Evolutionary conservation across 1,284 basidiomycete genomes (phyloP), one percentile per base, ranked within the genome.

Genomic region (Tremellales sp.): DNA sequence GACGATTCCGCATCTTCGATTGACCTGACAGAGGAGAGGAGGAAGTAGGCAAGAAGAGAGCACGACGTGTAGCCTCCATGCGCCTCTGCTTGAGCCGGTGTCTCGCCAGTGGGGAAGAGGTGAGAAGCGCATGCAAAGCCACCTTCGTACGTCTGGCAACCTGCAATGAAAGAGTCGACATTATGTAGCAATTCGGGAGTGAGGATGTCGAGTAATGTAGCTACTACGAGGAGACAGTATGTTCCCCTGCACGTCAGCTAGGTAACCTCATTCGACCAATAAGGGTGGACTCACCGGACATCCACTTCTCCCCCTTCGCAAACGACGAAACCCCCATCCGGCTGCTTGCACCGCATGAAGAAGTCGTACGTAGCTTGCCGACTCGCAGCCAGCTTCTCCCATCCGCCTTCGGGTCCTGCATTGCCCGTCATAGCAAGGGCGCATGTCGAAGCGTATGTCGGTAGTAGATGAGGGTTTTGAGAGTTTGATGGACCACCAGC

Each of bases 51-150:
- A 0, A 89, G 88, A 19, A 93, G 77, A 1, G 89, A 84, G 67
- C 96, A 99, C 67, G 87, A 96, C 0, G 93, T 89, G 74, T 99
- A 98, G 0, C 96, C 96, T 6, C 96, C 96, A 60, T 99, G 96
- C 0, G 96, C 93, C 74, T 99, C 96, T 0, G 43, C 93, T 87
- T 36, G 92, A 80, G 64, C 58, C 21, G 59, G 25, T 78, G 72
- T 24, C 74, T 64, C 8, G 51, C 17, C 24, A 62, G 59, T 21
- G 62, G 64, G 54, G 66, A 73, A 64, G 43, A 63, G 58, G 60
- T 67, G 46, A 0, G 89, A 87, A 0, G 89, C 80, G 3, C 86
- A 88, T 0, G 91, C 82, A 64, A 98, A 93, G 0, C 96, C 94
- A 31, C 96, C 96, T 75, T 99, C 96, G 75, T 94, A 98, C 0